These are phyloP conservation scores for Alternaria triticina DNA, from an alignment of 2,329 filamentous ascomycete species.

Conservation along the genomic window DNA sequence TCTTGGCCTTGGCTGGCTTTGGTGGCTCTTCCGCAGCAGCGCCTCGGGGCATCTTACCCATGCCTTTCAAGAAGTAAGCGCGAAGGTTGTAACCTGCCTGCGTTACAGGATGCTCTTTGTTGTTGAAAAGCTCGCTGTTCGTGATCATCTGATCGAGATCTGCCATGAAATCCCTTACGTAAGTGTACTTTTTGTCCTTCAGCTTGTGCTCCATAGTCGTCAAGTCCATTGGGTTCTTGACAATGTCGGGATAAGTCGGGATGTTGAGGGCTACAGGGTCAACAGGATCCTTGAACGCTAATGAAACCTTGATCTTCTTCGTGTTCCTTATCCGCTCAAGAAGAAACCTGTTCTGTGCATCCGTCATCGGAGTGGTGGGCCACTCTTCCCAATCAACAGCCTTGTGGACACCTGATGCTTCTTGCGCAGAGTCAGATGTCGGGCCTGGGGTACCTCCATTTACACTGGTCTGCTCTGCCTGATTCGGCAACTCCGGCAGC, in stretches of 20 bases:
- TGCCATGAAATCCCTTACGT: constrained; percentile 73
- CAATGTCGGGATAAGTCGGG: constrained; percentile 73
- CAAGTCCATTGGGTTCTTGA: constrained; percentile 85
- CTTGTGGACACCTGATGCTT: constrained; percentile 37
- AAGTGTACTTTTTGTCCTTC: constrained; percentile 71
- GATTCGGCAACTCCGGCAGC: constrained; percentile 50
- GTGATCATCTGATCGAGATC: constrained; percentile 80
- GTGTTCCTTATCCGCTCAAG: constrained; percentile 72
- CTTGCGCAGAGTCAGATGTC: constrained; percentile 39
- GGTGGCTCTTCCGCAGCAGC: constrained; percentile 58
- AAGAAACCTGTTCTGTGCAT: constrained; percentile 66
- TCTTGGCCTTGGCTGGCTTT: constrained; percentile 64
- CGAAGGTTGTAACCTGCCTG: constrained; percentile 68
- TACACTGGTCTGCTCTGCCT: constrained; percentile 39
- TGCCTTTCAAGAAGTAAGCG: constrained; percentile 65
- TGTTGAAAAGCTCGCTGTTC: constrained; percentile 86
- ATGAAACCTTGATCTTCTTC: constrained; percentile 85
- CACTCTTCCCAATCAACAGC: constrained; percentile 44
- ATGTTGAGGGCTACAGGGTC: constrained; percentile 76
- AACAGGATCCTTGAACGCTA: constrained; percentile 79
- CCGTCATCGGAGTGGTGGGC: constrained; percentile 52
- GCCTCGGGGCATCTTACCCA: constrained; percentile 65
- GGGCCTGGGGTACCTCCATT: constrained; percentile 24
- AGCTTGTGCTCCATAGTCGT: constrained; percentile 81
- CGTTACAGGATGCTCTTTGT: constrained; percentile 75